Evolutionary conservation across 768 basidiomycete genomes (phyloP), one percentile per base, ranked within the genome.

Genomic region (Mycena galopus): DNA sequence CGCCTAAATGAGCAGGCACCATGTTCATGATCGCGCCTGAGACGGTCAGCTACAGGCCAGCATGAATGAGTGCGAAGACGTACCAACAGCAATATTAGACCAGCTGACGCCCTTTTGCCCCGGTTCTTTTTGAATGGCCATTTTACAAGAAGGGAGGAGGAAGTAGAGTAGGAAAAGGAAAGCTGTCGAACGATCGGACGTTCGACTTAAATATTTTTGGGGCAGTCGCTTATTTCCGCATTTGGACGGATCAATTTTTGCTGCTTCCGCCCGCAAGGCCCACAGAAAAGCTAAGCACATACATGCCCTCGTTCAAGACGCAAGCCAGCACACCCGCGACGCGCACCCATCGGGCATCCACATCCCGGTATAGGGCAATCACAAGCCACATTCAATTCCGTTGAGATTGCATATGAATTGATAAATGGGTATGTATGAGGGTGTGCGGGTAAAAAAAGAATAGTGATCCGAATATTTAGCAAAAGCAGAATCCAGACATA

Each of bases 21-120:
- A 99, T 94, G 88, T 98, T 98, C 97, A 99, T 98, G 79, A 98
- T 96, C 72, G 86, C 97, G 84, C 97, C 96, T 96, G 75, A 50
- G 62, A 35, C 70, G 67, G 72, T 73, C 64, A 80, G 70, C 69
- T 50, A 75, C 30, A 19, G 3, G 37, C 10, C 21, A 21, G 27
- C n/a, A 71, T 63, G 37, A 10, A 59, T 39, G 27, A 66, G 50
- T 25, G 75, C 65, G 71, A 16, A n/a, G 63, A 83, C 94, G 77
- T 80, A 96, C 95, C 95, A 81, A 97, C 93, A 75, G 95, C 96
- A 85, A 97, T 96, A 85, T 96, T 97, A 77, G 94, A 95, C 95
- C 94, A 97, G 86, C 88, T 96, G 76, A 96, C 86, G 79, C 94
- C 94, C 84, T 96, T 96, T 83, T 96, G 93, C 71, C 95, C 96